Evolutionary conservation across 352 stramenopile genomes (phyloP), one percentile per base, ranked within the genome.

Genomic region (Phytophthora megakarya): DNA sequence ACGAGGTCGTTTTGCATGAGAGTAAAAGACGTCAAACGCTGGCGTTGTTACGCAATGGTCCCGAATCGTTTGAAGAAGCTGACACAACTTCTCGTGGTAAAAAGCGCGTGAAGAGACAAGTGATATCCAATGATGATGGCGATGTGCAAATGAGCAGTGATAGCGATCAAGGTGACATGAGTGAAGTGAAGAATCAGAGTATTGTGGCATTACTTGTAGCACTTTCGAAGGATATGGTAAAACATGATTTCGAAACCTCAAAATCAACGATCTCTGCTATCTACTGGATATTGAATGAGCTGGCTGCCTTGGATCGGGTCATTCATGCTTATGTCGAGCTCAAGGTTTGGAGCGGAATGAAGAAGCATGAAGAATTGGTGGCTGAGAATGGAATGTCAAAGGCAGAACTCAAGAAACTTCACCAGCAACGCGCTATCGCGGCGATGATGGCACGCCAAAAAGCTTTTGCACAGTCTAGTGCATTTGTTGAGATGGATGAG

Each of bases 401-500:
- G 53, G 70, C 74, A 4, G 72, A 93, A 43, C 68, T 93, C 0
- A 84, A 90, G 63, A 93, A 95, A 47, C 58, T 89, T 25, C 77
- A 90, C 38, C 88, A 96, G 52, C 83, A 96, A 30, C 82, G 81
- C 30, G 88, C 88, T 16, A 93, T 96, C 39, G 80, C 87, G 44
- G 85, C 86, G 15, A 96, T 96, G 88, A 75, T 90, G 66, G 77
- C 78, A n/a, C 80, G 83, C 4, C 86, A 94, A 47, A 84, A 81
- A 32, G 84, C 86, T 4, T 94, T 94, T 62, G 78, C 86, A 1
- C 72, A 91, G 52, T 92, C 84, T 16, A 76, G 57, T 15, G 76
- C 79, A 25, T 91, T 93, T 30, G 71, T 76, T 3, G 79, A 91
- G 10, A 86, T 93, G 81, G 78, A 88, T 26, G 78, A 87, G 4